Evolutionary conservation across 2,329 filamentous ascomycete species (phyloP), one percentile per base, ranked within the genome.

Genomic region (Penicillium sp.): DNA sequence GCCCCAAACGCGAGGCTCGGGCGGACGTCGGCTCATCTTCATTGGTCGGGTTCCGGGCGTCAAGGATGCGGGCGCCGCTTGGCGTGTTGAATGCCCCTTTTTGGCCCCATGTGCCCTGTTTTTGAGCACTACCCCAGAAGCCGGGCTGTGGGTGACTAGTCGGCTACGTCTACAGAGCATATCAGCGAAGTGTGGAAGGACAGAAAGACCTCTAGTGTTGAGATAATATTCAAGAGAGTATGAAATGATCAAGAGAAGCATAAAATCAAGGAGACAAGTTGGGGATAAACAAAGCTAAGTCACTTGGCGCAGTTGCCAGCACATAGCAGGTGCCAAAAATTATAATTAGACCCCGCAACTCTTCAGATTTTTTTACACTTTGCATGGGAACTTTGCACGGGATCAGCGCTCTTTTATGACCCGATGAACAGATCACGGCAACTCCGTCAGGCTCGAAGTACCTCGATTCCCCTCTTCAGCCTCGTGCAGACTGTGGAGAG

Each of bases 401-500:
- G 25, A 44, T 27, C n/a, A 33, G 29, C 37, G 14, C n/a, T 39
- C 19, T 52, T 44, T 52, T 52, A 43, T 23, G 21, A 14, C 8
- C 21, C 10, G 35, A 19, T 35, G 39, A 21, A 21, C 8, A 11
- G 9, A 10, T n/a, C 37, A 27, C 50, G 39, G 50, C 39, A 21
- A 42, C 14, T 42, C 48, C 48, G 48, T n/a, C 33, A 21, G 4
- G 4, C 10, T 14, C 6, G 29, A 33, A 7, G 26, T n/a, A 13
- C n/a, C 29, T 11, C 25, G 47, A 37, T 53, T 51, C 25, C 49
- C 37, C 25, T 45, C 49, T 52, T 33, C 50, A 52, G 50, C 50
- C 27, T 23, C 37, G 39, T 52, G 50, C 50, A 52, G 49, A 42
- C 27, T 45, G 50, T 46, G 37, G 50, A 50, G 55, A 44, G 50